Evolutionary conservation across 73 alveolate species (phyloP).

Genomic region (Diophrys sp.): DNA sequence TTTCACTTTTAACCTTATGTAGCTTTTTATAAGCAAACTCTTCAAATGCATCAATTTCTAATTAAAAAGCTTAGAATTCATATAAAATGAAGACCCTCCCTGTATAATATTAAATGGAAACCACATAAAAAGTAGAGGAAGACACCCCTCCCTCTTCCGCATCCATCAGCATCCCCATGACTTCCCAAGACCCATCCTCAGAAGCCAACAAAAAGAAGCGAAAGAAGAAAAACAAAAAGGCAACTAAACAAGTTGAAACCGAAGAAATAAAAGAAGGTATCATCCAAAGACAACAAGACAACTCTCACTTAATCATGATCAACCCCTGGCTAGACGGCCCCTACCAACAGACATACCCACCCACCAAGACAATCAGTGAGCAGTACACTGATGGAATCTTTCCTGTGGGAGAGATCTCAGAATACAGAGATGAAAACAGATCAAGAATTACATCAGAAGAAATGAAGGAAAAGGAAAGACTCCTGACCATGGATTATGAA

Average conservation of each 20-base stretch:
- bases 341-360: slow-evolving; percentile 87
- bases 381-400: slow-evolving; percentile 79
- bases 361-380: slow-evolving; percentile 84
- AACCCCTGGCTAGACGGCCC: slow-evolving; percentile 79
- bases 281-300: slow-evolving; percentile 68
- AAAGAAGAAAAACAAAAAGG: slow-evolving; percentile 63
- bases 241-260: slow-evolving; percentile 54
- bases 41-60: too few species aligned
- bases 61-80: too few species aligned
- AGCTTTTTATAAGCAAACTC: too few species aligned
- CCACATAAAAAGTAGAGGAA: too few species aligned
- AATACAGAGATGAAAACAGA: slow-evolving; percentile 76
- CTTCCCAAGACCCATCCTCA: too few species aligned
- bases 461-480: slow-evolving; percentile 81
- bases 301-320: slow-evolving; percentile 63
- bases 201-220: slow-evolving; percentile 70
- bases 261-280: slow-evolving; percentile 33
- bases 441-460: slow-evolving; percentile 79
- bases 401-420: slow-evolving; percentile 81
- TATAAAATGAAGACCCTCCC: too few species aligned
- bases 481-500: slow-evolving; percentile 66
- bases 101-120: too few species aligned
- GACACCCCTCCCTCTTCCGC: too few species aligned
- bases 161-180: too few species aligned
- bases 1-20: too few species aligned